Conservation (phyloP, 1,139 yeast genomes). For the Ogataea hybrid region DNA sequence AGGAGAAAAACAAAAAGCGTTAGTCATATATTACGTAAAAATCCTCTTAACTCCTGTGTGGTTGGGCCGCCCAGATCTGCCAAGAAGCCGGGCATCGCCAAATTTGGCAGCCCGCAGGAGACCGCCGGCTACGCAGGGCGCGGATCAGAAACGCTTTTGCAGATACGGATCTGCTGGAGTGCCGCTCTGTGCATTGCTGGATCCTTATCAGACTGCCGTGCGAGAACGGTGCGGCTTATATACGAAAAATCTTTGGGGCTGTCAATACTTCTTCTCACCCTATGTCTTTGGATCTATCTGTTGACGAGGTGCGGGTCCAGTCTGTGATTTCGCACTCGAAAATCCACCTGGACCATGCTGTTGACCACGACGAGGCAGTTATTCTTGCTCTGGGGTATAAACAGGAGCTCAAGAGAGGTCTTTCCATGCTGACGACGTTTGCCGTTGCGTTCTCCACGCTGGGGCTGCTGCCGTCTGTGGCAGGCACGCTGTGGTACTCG, state of each 20-base stretch:
- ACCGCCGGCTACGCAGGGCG: too few species aligned
- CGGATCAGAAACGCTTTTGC: too few species aligned
- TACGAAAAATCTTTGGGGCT: neutral
- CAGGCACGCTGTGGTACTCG: constrained; percentile 50
- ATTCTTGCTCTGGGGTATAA: constrained; percentile 67
- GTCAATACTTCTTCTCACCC: neutral
- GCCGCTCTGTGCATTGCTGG: neutral
- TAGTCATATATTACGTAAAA: too few species aligned
- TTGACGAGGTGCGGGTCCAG: constrained; percentile 29
- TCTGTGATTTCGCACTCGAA: constrained; percentile 29
- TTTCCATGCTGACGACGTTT: constrained; percentile 57
- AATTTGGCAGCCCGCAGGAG: too few species aligned
- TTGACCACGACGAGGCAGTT: constrained; percentile 52
- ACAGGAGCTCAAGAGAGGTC: constrained; percentile 71
- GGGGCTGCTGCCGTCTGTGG: constrained; percentile 70
- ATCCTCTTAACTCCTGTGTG: too few species aligned
- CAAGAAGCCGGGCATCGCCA: too few species aligned
- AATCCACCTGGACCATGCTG: constrained; percentile 38
- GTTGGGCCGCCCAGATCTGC: too few species aligned
- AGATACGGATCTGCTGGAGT: too few species aligned
- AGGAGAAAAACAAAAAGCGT: too few species aligned
- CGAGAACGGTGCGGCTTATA: constrained; percentile 3
- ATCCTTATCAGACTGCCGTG: neutral
- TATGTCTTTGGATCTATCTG: constrained; percentile 27
- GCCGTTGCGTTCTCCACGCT: constrained; percentile 74